Evolutionary conservation across 768 basidiomycete species (phyloP).

Genomic region (Lyophyllum semitale): DNA sequence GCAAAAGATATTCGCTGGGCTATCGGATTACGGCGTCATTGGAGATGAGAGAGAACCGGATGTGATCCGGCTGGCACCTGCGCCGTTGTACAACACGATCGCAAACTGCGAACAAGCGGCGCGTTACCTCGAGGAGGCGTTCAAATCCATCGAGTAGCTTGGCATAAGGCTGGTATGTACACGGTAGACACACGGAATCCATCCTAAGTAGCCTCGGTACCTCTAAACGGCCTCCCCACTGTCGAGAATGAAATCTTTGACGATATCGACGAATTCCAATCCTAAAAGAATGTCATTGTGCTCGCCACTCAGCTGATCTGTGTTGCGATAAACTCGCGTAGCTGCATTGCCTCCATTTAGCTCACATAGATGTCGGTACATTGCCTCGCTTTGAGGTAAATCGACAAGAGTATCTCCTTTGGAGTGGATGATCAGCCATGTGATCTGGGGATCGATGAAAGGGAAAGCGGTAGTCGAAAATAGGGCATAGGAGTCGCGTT

Average conservation of each 20-base stretch:
- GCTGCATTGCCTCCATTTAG: slow-evolving; percentile 31
- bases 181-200: neutral
- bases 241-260: slow-evolving; percentile 39
- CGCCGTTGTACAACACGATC: slow-evolving; percentile 84
- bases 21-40: slow-evolving; percentile 75
- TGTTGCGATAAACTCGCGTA: slow-evolving; percentile 25
- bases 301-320: slow-evolving; percentile 46
- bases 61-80: slow-evolving; percentile 87
- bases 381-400: slow-evolving; percentile 56
- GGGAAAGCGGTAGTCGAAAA: slow-evolving; percentile 48
- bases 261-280: slow-evolving; percentile 44
- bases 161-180: neutral
- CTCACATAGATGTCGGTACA: slow-evolving; percentile 53
- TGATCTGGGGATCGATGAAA: slow-evolving; percentile 37
- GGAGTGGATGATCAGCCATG: slow-evolving; percentile 80
- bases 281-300: slow-evolving; percentile 56
- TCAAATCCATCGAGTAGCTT: slow-evolving; percentile 31
- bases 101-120: slow-evolving; percentile 77
- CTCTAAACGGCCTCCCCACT: neutral
- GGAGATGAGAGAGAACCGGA: slow-evolving; percentile 92
- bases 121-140: slow-evolving; percentile 59
- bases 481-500: slow-evolving; percentile 43
- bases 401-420: slow-evolving; percentile 71
- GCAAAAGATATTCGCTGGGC: slow-evolving; percentile 61
- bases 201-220: neutral